These are phyloP conservation scores for Backusella circina DNA, from an alignment of 192 early-diverging fungal species.

Conservation along the genomic window DNA sequence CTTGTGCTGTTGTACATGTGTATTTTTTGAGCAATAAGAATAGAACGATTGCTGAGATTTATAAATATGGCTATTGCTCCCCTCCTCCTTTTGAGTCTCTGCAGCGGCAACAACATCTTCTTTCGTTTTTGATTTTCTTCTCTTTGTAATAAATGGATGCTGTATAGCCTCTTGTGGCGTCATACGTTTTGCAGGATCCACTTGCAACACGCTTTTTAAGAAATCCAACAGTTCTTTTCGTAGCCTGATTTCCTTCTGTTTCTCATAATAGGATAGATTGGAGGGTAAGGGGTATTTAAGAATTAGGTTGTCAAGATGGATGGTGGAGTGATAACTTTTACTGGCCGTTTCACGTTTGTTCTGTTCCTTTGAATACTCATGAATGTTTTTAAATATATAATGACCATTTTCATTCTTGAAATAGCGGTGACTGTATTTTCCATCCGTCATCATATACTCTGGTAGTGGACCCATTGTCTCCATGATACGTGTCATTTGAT, in stretches of 20 bases:
- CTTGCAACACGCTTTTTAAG: conserved; percentile 58
- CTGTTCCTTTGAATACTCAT: conserved; percentile 10
- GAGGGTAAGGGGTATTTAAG: not conserved
- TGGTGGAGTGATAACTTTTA: not conserved
- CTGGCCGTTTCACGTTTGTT: not conserved
- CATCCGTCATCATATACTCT: conserved; percentile 78
- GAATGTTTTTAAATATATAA: conserved; percentile 13
- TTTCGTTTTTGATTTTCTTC: not conserved
- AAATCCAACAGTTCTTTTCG: conserved; percentile 58
- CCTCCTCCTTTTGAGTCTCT: not conserved
- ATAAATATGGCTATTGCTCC: not conserved
- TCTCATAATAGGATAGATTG: not conserved
- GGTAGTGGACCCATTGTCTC: conserved; percentile 86
- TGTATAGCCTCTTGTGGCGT: conserved; percentile 72
- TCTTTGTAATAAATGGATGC: conserved; percentile 76
- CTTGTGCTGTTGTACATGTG: not conserved
- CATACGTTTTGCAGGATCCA: conserved; percentile 80
- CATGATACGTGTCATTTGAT: conserved; percentile 90
- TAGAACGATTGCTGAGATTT: not conserved
- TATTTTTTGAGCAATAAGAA: not conserved
- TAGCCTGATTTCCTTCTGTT: not conserved
- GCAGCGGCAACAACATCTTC: not conserved
- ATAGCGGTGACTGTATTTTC: conserved; percentile 77
- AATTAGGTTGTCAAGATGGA: conserved; percentile 3
- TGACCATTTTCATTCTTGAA: conserved; percentile 60